phyloP scores from a whole-genome alignment of 1,284 basidiomycete species.

The Meripilus lineatus region DNA sequence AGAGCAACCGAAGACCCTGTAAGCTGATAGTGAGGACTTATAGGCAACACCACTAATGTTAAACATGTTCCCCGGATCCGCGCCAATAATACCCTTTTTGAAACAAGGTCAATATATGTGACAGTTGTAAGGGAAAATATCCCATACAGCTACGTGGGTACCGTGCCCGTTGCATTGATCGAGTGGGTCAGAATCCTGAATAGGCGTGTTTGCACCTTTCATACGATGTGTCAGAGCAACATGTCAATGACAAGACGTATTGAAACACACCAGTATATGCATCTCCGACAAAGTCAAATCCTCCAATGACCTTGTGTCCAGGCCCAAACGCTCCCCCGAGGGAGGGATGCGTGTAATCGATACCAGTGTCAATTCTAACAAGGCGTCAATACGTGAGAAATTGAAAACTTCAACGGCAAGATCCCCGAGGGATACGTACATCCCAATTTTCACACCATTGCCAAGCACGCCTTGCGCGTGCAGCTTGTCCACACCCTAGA shows the following conservation, averaged over 20 bases:
- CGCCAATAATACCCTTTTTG: constrained; percentile 57
- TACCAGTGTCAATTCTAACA: constrained; percentile 32
- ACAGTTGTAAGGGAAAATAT: background rate
- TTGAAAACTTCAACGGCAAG: background rate
- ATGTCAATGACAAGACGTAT: constrained; percentile 11
- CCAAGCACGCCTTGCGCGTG: constrained; percentile 47
- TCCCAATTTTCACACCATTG: constrained; percentile 47
- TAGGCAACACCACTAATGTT: constrained; percentile 51
- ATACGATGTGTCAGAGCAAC: background rate
- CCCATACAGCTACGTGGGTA: constrained; percentile 51
- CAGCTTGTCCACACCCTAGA: constrained; percentile 40
- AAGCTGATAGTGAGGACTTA: constrained; percentile 38
- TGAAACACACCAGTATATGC: constrained; percentile 28
- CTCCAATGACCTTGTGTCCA: constrained; percentile 56
- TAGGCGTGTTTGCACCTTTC: constrained; percentile 37
- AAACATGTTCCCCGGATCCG: constrained; percentile 50
- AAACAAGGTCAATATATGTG: background rate
- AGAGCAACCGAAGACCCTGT: constrained; percentile 46
- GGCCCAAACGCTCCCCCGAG: constrained; percentile 62
- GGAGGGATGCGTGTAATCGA: constrained; percentile 58
- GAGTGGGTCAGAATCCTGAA: constrained; percentile 40
- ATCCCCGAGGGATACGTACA: constrained; percentile 28
- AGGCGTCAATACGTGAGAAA: background rate
- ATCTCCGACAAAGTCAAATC: constrained; percentile 50
- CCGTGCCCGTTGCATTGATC: constrained; percentile 55